Evolutionary conservation across 2,329 filamentous ascomycete genomes (phyloP), one percentile per base, ranked within the genome.

Genomic region (Penicillium sp.): DNA sequence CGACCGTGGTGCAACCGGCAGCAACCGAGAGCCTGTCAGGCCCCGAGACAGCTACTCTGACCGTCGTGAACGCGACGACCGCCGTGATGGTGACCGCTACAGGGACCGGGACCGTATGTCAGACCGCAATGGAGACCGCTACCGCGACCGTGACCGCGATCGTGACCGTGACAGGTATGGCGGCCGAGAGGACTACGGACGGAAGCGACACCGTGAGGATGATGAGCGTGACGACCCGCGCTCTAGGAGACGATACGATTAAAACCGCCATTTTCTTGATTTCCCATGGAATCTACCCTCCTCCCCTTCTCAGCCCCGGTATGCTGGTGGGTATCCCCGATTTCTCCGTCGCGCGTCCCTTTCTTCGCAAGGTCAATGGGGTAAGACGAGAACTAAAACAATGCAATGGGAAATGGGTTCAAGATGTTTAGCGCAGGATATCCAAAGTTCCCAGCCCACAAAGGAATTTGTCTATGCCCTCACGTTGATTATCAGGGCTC

Each of bases 11-110:
- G 75, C 78, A 36, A 87, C 84, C 50, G 89, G 89, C 60, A 89
- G 89, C 76, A 94, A 95, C 75, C 88, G 88, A 73, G 91, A 95
- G 71, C 90, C 90, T 55, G 84, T 94, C 69, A 86, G 88, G 66
- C 84, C 85, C 46, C 75, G 85, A 65, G 84, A 87, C 70, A 80
- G 80, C 62, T 82, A 83, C 73, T 79, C 68, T 34, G 68, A 77
- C 51, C 73, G 75, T 49, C 64, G 77, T 49, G 39, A 42, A 24
- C 63, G 75, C 30, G 73, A 75, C 48, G 73, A 77, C 45, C 65
- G 85, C 64, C 65, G 85, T 64, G 84, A 86, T 69, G 79, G 81
- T 64, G 80, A 84, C 53, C 54, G 70, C 52, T 67, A 70, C 44
- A 59, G 74, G 55, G 75, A 78, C 62, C 76, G 82, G 55, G 79